Evolutionary conservation across 31 red algal genomes (phyloP).

Genomic region (Endocladia muricata): DNA sequence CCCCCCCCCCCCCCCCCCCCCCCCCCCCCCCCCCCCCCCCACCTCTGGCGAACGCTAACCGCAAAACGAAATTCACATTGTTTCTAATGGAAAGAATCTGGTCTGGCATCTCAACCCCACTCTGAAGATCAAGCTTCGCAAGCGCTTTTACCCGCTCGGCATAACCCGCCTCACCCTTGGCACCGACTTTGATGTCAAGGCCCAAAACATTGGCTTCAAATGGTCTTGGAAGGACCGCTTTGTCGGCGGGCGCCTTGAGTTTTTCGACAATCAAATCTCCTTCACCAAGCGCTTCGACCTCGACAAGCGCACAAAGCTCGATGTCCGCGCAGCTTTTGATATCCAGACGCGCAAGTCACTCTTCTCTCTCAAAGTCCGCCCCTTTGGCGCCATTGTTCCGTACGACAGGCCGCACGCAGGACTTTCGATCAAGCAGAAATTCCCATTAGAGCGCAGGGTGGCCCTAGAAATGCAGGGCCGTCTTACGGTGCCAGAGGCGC

Average conservation of each 20-base stretch:
- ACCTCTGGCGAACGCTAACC: background rate
- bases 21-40: background rate
- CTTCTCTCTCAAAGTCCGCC: slow-evolving; percentile 39
- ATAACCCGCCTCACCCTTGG: slow-evolving; percentile 73
- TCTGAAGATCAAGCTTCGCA: slow-evolving; percentile 77
- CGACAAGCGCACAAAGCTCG: slow-evolving; percentile 40
- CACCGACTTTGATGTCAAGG: slow-evolving; percentile 59
- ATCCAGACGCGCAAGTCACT: slow-evolving; percentile 26
- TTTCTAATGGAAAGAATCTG: slow-evolving; percentile 3
- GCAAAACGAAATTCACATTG: background rate
- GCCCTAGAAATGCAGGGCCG: slow-evolving; percentile 30
- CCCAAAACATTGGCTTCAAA: slow-evolving; percentile 37
- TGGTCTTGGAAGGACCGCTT: slow-evolving; percentile 84
- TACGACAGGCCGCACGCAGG: slow-evolving; percentile 26
- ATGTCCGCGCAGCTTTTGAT: slow-evolving; percentile 40
- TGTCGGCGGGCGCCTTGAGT: slow-evolving; percentile 64
- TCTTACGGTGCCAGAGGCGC: slow-evolving; percentile 59
- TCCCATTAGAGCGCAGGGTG: slow-evolving; percentile 46
- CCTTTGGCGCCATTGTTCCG: slow-evolving; percentile 44
- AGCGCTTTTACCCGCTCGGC: slow-evolving; percentile 60
- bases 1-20: background rate
- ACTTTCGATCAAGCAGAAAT: slow-evolving; percentile 16
- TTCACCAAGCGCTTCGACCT: slow-evolving; percentile 70
- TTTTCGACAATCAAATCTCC: slow-evolving; percentile 39
- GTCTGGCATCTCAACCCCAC: slow-evolving; percentile 59